Conservation (phyloP, 495 filamentous ascomycete species). For the Penicillium malachiteum region DNA sequence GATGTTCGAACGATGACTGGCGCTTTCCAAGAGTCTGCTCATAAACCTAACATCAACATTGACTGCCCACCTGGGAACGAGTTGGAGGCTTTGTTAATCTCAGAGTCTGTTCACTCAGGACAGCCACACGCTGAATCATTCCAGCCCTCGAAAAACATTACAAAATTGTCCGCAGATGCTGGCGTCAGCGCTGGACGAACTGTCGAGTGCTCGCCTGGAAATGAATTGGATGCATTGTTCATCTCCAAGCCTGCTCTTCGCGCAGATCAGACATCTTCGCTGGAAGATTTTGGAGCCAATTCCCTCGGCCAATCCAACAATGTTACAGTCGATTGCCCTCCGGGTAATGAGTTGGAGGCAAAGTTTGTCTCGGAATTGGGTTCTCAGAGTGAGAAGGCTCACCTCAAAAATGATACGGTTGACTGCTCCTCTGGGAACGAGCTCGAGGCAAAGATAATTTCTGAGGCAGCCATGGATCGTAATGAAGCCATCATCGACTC, state of each 20-base stretch:
- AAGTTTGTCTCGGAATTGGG: constrained; percentile 4
- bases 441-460: constrained; percentile 12
- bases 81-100: constrained; percentile 8
- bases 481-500: constrained; percentile 5
- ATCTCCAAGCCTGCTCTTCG: constrained; percentile 2
- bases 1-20: not conserved
- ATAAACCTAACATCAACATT: not conserved
- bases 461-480: not conserved
- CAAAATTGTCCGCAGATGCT: not conserved
- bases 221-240: constrained; percentile 15
- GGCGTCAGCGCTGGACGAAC: not conserved
- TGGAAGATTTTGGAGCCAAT: not conserved
- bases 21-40: not conserved
- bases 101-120: not conserved
- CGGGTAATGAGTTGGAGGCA: constrained; percentile 15
- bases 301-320: not conserved
- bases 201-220: constrained; percentile 8
- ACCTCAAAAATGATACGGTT: not conserved
- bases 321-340: constrained; percentile 13
- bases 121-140: not conserved
- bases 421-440: constrained; percentile 18
- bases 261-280: not conserved
- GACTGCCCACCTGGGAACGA: constrained; percentile 15
- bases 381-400: not conserved
- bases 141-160: not conserved